Percentiles rank a stretch among this genome's conserved stretches.
These are phyloP conservation scores for Macadamia integrifolia DNA, from an alignment of 164 flowering plant species.

Conservation along the genomic window DNA sequence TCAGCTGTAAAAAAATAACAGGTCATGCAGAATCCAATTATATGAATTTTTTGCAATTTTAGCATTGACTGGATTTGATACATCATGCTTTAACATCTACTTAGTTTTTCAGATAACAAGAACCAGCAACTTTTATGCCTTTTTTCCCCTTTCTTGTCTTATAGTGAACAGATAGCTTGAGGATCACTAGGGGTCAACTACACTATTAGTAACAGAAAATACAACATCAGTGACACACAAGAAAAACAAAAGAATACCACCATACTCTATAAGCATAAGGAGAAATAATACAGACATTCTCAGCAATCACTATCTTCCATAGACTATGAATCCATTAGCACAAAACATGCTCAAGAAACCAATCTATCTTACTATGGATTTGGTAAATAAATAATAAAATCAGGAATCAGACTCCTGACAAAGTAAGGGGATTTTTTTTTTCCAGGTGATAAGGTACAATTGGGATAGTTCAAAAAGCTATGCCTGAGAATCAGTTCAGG, in stretches of 20 bases:
- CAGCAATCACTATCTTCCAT: background rate
- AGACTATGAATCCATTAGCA: background rate
- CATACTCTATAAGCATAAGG: background rate
- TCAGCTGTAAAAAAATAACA: background rate
- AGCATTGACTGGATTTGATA: background rate
- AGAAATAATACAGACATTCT: background rate
- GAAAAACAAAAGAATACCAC: background rate
- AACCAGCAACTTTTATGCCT: no score
- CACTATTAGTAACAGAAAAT: no score
- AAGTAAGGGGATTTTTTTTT: no score
- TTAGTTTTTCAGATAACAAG: background rate
- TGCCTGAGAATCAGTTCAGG: no score
- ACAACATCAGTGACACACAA: background rate
- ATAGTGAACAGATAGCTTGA: no score
- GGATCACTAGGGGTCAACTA: no score
- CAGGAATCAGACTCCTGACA: no score
- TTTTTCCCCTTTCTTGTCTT: no score
- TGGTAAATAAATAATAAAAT: no score
- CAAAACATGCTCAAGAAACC: background rate
- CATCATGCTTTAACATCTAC: background rate
- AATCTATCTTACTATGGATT: background rate
- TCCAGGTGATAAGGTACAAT: no score
- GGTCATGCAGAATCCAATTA: background rate
- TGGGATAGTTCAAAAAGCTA: no score
- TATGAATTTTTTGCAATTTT: background rate